A percentile compares a stretch with the other conserved stretches of the same genome.
Conservation (phyloP, 257 asterid species). For the Oldenlandia corymbosa region DNA sequence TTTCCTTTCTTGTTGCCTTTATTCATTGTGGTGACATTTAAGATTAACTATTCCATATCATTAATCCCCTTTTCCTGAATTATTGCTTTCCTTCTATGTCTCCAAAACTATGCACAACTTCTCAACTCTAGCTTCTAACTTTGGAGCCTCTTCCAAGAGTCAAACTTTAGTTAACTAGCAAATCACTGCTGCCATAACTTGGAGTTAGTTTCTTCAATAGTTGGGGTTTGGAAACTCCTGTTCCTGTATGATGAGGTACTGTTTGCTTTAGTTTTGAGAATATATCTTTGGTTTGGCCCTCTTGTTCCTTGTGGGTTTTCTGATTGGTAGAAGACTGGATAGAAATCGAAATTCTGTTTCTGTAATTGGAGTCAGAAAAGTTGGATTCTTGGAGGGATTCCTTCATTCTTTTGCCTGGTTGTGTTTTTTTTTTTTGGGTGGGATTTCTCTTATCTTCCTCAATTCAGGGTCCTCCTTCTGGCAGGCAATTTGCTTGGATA, state of each 20-base stretch:
- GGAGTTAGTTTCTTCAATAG: neutral
- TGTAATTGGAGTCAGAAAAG: conserved; percentile 16
- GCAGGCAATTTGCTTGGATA: conserved; percentile 43
- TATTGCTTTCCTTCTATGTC: conserved; percentile 21
- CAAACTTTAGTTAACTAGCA: conserved; percentile 36
- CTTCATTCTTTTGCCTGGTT: conserved; percentile 25
- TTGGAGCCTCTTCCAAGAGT: conserved; percentile 22
- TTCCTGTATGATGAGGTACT: conserved; percentile 4
- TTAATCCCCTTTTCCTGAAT: conserved; percentile 30
- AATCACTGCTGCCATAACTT: no score
- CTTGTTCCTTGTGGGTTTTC: conserved; percentile 32
- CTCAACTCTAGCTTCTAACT: conserved; percentile 33
- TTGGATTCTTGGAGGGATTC: conserved; percentile 34
- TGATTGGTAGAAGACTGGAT: conserved; percentile 44
- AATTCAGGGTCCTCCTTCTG: conserved; percentile 34
- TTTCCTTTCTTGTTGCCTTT: conserved; percentile 17
- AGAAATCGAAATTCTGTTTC: conserved; percentile 27
- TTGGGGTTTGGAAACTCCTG: conserved; percentile 19
- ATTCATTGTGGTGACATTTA: conserved; percentile 32
- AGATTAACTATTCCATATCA: conserved; percentile 35
- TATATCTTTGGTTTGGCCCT: conserved; percentile 40
- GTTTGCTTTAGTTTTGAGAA: conserved; percentile 20
- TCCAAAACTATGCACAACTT: conserved; percentile 11
- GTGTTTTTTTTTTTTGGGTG: conserved; percentile 17
- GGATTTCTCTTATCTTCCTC: conserved; percentile 26